Evolutionary conservation across 371 early-diverging fungal genomes (phyloP), one percentile per base, ranked within the genome.

Genomic region (Syncephalastrum sp.): DNA sequence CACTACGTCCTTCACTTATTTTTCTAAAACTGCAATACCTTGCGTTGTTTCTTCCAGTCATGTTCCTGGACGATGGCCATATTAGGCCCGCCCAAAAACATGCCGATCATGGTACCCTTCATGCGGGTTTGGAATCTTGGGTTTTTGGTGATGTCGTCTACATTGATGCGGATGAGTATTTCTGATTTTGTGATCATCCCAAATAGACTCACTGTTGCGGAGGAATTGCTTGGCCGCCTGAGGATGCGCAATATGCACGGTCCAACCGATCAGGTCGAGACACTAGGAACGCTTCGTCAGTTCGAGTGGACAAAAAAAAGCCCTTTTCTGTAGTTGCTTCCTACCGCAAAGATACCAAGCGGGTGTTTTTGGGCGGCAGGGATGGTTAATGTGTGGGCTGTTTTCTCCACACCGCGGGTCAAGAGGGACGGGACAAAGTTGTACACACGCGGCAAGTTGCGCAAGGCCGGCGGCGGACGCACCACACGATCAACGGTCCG

Each of bases 31-130:
- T 33, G 8, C 10, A 12, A 5, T 58, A 71, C 70, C 58, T 60
- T 69, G 29, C 77, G 64, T 15, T 74, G 71, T 4, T 46, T 57
- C 24, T 67, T 76, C 77, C 77, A 76, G 4, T 43, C 50, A 3
- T 73, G 53, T 42, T 74, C 77, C 48, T 76, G 73, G 1, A 61
- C 43, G 6, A 71, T 47, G 5, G 64, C 68, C 1, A 77, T 52
- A 27, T 67, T 74, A 5, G 59, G 61, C 10, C 29, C 38, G 12
- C 77, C 77, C 6, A 72, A 25, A 41, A 73, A 69, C 4, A 43
- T 42, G 47, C 65, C 69, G 56, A 53, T 15, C 10, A 57, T 44
- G 10, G 67, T 53, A 4, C 58, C 64, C 17, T 64, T 60, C 38
- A 33, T 33, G 38, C 38, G 38, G 10, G 5, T 10, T 33, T 33